Evolutionary conservation across 2,329 filamentous ascomycete genomes (phyloP), one percentile per base, ranked within the genome.

Genomic region (Hansfordia pulvinata): DNA sequence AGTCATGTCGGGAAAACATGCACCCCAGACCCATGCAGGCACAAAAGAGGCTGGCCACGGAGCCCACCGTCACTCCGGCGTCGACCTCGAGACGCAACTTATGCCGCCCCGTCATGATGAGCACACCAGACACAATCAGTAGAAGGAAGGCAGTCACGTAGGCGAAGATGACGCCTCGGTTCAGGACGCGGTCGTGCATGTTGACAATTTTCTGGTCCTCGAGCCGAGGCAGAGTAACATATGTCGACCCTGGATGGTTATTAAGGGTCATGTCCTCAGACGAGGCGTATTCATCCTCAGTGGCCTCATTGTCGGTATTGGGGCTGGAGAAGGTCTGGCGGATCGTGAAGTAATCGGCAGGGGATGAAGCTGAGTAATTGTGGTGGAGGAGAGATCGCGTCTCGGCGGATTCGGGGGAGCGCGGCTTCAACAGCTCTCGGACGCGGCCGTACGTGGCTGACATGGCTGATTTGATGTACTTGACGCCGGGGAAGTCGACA

Each of bases 51-150:
- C 75, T 80, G 17, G 69, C 60, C 17, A 80, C 62, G 10, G 78
- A 72, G 8, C 78, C 80, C 20, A 82, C 59, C 2, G 80, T 62
- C 2, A 81, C 76, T 7, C 75, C 80, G 0, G 69, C 69, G 40
- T 86, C 78, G 4, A 88, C 81, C 46, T 82, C 72, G n/a, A 72
- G 60, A 4, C 67, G 61, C 36, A 77, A 60, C 46, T 69, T 77
- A 43, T 72, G 75, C 24, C 69, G 63, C 7, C 79, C 80, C 1
- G 81, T 81, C 10, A 60, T 53, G 17, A 80, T 69, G 19, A 90
- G 64, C 8, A 78, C 59, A 19, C 61, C 61, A 0, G 78, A 69
- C 17, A 88, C 63, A 25, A 64, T 47, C 19, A 84, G 62, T 7
- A 88, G 61, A 6, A 75, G 48, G 19, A 76, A 62, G 0, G 79